phyloP scores from a whole-genome alignment of 257 asterid species.

The Petunia secreta region DNA sequence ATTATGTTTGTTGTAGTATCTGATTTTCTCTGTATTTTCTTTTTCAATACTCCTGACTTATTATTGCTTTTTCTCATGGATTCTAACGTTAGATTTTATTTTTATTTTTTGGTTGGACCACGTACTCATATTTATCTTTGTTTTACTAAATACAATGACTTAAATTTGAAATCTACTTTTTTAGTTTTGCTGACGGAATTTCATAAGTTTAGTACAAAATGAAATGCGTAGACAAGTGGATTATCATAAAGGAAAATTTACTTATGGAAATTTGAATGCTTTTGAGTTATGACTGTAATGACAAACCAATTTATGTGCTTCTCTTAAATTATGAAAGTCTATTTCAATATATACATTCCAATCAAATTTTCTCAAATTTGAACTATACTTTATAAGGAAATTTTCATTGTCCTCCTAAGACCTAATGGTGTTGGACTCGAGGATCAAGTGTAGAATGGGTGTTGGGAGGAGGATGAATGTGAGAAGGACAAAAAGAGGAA shows the following conservation, averaged over 20 bases:
- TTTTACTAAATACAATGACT: too few species aligned
- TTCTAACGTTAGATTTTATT: background rate
- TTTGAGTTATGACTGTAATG: background rate
- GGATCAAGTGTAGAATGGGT: too few species aligned
- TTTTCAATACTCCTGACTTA: background rate
- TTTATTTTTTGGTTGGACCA: background rate
- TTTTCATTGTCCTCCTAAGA: too few species aligned
- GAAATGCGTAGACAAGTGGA: background rate
- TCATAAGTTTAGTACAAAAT: background rate
- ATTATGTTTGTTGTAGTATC: background rate
- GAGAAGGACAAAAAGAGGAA: too few species aligned
- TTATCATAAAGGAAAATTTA: background rate
- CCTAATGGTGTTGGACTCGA: too few species aligned
- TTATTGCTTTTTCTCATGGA: conserved; percentile 16
- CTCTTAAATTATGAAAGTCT: background rate
- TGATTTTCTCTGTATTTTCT: conserved; percentile 20
- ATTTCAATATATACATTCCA: background rate
- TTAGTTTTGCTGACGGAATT: background rate
- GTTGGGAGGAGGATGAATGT: too few species aligned
- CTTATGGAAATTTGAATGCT: background rate
- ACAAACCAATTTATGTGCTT: background rate
- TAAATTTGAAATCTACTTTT: background rate
- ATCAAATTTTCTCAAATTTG: background rate
- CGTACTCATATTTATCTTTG: background rate
- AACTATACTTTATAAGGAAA: too few species aligned